Evolutionary conservation across 2,329 filamentous ascomycete species (phyloP).

Genomic region (Tolypocladium cylindrosporum): DNA sequence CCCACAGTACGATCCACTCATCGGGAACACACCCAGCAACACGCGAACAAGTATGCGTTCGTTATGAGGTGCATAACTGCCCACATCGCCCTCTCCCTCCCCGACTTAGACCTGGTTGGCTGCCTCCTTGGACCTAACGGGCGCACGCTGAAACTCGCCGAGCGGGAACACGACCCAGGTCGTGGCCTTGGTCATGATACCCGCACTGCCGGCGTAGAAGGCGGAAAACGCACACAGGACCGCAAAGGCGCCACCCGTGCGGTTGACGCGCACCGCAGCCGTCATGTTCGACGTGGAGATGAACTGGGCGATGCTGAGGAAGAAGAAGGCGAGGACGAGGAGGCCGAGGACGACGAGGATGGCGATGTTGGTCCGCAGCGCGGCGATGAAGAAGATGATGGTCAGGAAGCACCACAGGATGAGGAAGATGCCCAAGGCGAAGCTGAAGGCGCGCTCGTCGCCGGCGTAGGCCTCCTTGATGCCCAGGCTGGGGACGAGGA

Average conservation of each 20-base stretch:
- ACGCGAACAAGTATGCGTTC: not conserved
- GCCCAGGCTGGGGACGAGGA: slow-evolving; percentile 39
- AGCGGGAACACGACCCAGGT: slow-evolving; percentile 30
- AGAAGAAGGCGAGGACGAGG: slow-evolving; percentile 46
- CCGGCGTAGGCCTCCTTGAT: slow-evolving; percentile 35
- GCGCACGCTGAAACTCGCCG: slow-evolving; percentile 17
- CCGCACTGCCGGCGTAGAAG: slow-evolving; percentile 29
- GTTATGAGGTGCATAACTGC: not conserved
- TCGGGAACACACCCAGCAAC: not conserved
- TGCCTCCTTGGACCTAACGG: not conserved
- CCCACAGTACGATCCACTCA: not conserved
- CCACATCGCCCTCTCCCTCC: not conserved
- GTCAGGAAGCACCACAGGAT: slow-evolving; percentile 53
- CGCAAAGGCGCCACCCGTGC: slow-evolving; percentile 26
- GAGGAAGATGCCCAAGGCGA: slow-evolving; percentile 46
- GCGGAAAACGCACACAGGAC: slow-evolving; percentile 24
- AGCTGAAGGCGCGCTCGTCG: slow-evolving; percentile 28
- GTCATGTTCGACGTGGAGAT: slow-evolving; percentile 23
- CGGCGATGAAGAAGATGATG: slow-evolving; percentile 42
- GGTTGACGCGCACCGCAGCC: slow-evolving; percentile 33
- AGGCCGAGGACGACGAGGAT: slow-evolving; percentile 49
- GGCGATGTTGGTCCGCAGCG: slow-evolving; percentile 46
- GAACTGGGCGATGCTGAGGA: slow-evolving; percentile 49
- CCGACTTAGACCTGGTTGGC: not conserved
- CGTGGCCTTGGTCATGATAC: slow-evolving; percentile 29